phyloP scores from a whole-genome alignment of 441 rosid species.

The Rhodomyrtus psidioides region DNA sequence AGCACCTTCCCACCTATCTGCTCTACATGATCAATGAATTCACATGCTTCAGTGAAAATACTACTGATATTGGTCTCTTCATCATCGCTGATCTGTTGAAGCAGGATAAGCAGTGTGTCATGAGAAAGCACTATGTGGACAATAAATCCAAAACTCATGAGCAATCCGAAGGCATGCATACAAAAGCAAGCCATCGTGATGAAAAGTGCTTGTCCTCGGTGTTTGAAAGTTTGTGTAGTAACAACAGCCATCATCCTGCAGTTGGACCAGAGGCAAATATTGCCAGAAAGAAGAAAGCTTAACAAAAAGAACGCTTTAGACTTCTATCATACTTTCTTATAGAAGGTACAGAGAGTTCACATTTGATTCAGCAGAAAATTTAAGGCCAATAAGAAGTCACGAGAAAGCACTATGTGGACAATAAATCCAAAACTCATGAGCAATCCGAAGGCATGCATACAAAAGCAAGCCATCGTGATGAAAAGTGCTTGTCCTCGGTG shows the following conservation, averaged over 20 bases:
- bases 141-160: neutral
- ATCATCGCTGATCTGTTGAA: conserved; percentile 61
- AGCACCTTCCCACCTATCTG: conserved; percentile 68
- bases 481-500: neutral
- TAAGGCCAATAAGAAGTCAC: neutral
- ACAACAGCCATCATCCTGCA: neutral
- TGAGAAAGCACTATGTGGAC: neutral
- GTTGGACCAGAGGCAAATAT: neutral
- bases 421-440: neutral
- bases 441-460: neutral
- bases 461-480: neutral
- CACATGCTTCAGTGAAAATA: conserved; percentile 78
- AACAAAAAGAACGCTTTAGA: neutral
- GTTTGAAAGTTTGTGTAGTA: neutral
- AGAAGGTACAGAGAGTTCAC: neutral
- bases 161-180: neutral
- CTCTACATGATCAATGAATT: conserved; percentile 79
- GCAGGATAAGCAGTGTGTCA: neutral
- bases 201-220: neutral
- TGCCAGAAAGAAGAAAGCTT: neutral
- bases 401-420: neutral
- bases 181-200: neutral
- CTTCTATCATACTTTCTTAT: neutral
- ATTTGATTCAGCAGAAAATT: too few species aligned
- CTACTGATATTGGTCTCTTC: conserved; percentile 81